A percentile compares a stretch with the other conserved stretches of the same genome.
These are phyloP conservation scores for Abrus precatorius DNA, from an alignment of 306 rosid genomes.

Conservation along the genomic window DNA sequence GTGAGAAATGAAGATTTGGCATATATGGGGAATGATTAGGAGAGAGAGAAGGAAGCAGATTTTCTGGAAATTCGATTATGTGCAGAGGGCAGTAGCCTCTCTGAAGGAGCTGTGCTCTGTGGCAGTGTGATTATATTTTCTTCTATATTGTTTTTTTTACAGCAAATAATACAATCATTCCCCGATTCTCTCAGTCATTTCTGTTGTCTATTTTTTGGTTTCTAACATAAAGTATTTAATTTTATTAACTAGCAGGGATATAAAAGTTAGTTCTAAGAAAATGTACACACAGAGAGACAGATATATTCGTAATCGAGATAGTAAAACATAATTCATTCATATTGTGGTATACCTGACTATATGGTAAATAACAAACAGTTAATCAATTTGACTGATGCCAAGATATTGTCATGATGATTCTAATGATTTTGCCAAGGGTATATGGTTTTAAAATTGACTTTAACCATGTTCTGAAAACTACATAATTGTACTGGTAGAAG, in stretches of 20 bases:
- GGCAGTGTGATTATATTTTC: no score
- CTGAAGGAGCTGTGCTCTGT: no score
- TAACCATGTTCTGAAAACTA: not conserved
- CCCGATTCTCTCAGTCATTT: no score
- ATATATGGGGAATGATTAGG: no score
- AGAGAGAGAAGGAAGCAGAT: no score
- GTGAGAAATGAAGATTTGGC: no score
- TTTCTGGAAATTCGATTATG: no score
- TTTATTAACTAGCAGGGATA: not conserved
- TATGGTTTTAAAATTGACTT: not conserved
- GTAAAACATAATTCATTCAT: not conserved
- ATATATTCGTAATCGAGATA: not conserved
- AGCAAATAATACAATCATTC: no score
- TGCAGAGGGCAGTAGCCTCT: no score
- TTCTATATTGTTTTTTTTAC: no score
- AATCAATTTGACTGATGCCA: not conserved
- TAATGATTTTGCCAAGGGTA: not conserved
- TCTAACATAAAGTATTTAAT: not conserved
- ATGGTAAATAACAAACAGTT: not conserved
- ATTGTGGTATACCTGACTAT: not conserved
- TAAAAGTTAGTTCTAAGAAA: slow-evolving; percentile 15
- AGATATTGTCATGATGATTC: slow-evolving; percentile 2
- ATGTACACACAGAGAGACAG: not conserved
- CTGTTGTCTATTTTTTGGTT: no score
- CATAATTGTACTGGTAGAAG: not conserved